These are phyloP conservation scores for Pouteria campechiana DNA, from an alignment of 179 eudicot genomes.

Conservation along the genomic window DNA sequence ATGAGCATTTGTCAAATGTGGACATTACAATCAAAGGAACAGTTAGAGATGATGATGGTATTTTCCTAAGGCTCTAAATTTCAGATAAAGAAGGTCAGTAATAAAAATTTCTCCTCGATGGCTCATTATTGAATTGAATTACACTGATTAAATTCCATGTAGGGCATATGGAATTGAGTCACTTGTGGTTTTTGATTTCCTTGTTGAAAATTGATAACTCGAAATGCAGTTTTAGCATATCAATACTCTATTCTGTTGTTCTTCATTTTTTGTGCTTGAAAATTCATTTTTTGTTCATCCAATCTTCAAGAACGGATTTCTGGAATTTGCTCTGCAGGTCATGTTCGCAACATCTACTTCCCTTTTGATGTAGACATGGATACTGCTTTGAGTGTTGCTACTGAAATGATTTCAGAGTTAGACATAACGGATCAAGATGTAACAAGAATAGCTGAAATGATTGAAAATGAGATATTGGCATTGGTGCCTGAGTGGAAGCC, in stretches of 20 bases:
- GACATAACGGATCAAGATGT: conserved; percentile 69
- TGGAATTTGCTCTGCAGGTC: conserved; percentile 38
- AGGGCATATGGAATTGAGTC: no score
- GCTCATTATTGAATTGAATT: no score
- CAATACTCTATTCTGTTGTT: no score
- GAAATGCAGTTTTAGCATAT: no score
- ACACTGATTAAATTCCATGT: no score
- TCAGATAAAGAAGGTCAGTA: conserved; percentile 90
- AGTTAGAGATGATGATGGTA: conserved; percentile 47
- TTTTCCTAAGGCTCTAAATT: conserved; percentile 58
- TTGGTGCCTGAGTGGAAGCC: conserved; percentile 59
- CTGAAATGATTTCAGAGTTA: conserved; percentile 75
- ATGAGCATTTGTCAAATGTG: conserved; percentile 32
- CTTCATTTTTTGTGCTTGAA: not conserved
- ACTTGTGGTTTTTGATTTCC: no score
- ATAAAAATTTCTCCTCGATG: no score
- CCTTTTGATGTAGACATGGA: conserved; percentile 67
- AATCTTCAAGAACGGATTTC: no score
- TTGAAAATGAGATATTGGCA: conserved; percentile 45
- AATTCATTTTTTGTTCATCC: no score
- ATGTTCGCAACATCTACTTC: conserved; percentile 61
- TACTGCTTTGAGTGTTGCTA: conserved; percentile 66
- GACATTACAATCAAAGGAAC: conserved; percentile 64
- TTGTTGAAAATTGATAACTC: no score
- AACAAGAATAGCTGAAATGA: conserved; percentile 67